These are phyloP conservation scores for Raffaelea ambrosiae DNA, from an alignment of 2,329 filamentous ascomycete genomes.

Conservation along the genomic window DNA sequence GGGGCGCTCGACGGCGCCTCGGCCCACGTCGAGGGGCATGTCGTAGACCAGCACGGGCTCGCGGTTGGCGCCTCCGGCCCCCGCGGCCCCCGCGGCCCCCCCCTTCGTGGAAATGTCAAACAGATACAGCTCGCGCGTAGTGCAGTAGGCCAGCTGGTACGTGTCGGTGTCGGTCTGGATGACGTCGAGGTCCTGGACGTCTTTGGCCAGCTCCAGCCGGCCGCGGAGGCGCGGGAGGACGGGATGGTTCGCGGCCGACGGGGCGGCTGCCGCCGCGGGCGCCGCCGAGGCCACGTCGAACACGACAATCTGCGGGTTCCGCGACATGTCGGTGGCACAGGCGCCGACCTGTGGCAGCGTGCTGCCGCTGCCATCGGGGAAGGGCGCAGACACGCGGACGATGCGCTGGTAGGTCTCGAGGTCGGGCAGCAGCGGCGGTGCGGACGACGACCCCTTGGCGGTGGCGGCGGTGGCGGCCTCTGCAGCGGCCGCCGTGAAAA, in stretches of 20 bases:
- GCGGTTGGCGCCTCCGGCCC: constrained; percentile 11
- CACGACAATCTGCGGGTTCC: constrained; percentile 67
- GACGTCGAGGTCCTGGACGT: constrained; percentile 64
- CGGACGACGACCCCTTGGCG: too few relatives aligned
- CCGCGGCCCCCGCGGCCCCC: constrained; percentile 20
- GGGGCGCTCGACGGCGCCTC: constrained; percentile 33
- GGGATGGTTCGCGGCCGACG: not conserved
- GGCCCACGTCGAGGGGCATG: constrained; percentile 35
- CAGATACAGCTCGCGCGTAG: constrained; percentile 64
- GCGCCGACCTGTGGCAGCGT: constrained; percentile 57
- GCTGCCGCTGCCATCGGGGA: constrained; percentile 32
- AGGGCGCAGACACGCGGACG: constrained; percentile 41
- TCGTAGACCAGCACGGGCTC: constrained; percentile 46
- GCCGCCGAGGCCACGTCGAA: constrained; percentile 58
- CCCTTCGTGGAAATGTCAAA: constrained; percentile 46
- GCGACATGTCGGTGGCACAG: constrained; percentile 69
- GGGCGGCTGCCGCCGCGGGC: constrained; percentile 32
- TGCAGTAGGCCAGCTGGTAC: constrained; percentile 71
- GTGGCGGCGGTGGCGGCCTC: constrained; percentile 14
- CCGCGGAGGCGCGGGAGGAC: constrained; percentile 35
- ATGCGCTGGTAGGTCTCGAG: constrained; percentile 50
- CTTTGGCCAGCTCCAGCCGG: constrained; percentile 40
- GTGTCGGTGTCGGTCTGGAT: constrained; percentile 50
- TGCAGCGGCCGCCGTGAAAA: constrained; percentile 36
- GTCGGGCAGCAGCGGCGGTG: constrained; percentile 24